Evolutionary conservation across 805 yeast species (phyloP).

Genomic region (Pichia manshurica): DNA sequence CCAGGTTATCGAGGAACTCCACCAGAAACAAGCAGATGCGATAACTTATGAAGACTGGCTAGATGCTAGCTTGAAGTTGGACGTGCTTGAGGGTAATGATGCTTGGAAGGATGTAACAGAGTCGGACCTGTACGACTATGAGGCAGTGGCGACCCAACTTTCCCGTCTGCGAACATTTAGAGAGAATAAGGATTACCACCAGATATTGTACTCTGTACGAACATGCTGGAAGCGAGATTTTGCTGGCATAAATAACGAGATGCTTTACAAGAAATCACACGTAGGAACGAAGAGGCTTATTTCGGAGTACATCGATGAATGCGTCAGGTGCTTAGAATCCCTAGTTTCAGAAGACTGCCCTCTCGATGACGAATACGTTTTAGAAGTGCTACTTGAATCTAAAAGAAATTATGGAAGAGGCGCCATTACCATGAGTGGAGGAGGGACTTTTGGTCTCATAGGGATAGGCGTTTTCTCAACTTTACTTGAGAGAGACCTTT

Average conservation of each 20-base stretch:
- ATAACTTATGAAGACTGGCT: constrained; percentile 58
- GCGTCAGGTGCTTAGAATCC: constrained; percentile 43
- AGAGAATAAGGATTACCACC: constrained; percentile 46
- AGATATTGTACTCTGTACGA: constrained; percentile 66
- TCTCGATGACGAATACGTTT: constrained; percentile 61
- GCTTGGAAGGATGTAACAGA: constrained; percentile 64
- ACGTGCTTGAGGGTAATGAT: constrained; percentile 55
- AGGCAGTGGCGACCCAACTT: constrained; percentile 48
- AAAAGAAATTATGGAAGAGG: constrained; percentile 90
- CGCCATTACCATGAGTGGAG: constrained; percentile 92
- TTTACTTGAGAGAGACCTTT: constrained; percentile 60
- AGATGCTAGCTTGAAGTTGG: constrained; percentile 55
- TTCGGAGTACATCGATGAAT: constrained; percentile 78
- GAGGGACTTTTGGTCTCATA: constrained; percentile 87
- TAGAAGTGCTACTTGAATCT: constrained; percentile 80
- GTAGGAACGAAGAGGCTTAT: constrained; percentile 82
- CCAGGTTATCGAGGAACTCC: constrained; percentile 3
- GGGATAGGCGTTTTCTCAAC: constrained; percentile 90
- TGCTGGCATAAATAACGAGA: constrained; percentile 81
- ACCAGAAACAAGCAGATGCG: constrained; percentile 38
- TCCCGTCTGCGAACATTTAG: constrained; percentile 58
- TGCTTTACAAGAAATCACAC: constrained; percentile 68
- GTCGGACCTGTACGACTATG: constrained; percentile 69
- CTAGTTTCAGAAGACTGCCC: constrained; percentile 35
- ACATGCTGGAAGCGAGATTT: constrained; percentile 81